phyloP scores from a whole-genome alignment of 2,329 filamentous ascomycete species.

The Penicillium frequentans region DNA sequence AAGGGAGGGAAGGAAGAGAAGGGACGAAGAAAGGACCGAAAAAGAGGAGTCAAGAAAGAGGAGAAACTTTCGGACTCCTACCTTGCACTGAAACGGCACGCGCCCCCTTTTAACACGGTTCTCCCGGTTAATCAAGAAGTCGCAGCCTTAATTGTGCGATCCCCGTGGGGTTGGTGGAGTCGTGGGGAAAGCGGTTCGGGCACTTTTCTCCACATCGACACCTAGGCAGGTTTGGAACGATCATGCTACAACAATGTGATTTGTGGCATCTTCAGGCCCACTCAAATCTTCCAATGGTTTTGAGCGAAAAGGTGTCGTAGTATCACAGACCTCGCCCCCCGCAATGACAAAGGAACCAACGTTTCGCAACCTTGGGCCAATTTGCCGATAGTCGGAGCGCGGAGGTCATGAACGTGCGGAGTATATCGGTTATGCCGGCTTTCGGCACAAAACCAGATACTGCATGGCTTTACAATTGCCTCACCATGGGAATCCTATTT shows the following conservation, averaged over 20 bases:
- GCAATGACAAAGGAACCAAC: not conserved
- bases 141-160: not conserved
- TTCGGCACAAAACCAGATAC: not conserved
- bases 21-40: not conserved
- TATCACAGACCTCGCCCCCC: not conserved
- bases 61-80: conserved; percentile 2
- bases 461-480: not conserved
- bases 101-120: not conserved
- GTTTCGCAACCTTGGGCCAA: not conserved
- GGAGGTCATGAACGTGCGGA: not conserved
- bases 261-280: not conserved
- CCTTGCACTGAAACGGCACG: conserved; percentile 6
- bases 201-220: not conserved
- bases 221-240: not conserved
- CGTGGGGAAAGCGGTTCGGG: not conserved
- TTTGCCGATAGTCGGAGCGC: not conserved
- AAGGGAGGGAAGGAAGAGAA: not conserved
- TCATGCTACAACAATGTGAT: not conserved
- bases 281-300: not conserved
- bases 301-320: not conserved
- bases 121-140: not conserved
- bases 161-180: conserved; percentile 1
- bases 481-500: too few relatives aligned
- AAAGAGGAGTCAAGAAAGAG: conserved; percentile 1
- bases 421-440: not conserved